Evolutionary conservation across 495 filamentous ascomycete genomes (phyloP).

Genomic region (Aspergillus avenaceus): DNA sequence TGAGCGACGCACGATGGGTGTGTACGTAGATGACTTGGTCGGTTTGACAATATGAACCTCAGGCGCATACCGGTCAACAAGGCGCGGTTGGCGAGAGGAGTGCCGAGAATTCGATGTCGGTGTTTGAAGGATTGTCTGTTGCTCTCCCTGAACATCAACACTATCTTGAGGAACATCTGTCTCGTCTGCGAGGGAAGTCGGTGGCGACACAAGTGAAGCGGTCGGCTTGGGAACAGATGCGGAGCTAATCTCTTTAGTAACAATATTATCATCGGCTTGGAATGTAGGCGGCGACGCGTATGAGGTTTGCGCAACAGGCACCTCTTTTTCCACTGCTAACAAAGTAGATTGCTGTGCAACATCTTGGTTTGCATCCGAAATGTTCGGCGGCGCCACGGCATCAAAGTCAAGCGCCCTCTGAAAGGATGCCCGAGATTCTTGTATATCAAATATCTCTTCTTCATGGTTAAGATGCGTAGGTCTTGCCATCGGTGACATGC

Average conservation of each 20-base stretch:
- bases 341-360: constrained; percentile 10
- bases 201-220: constrained; percentile 47
- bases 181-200: constrained; percentile 48
- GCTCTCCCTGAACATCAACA: constrained; percentile 35
- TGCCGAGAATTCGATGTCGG: constrained; percentile 47
- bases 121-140: constrained; percentile 29
- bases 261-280: constrained; percentile 31
- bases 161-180: constrained; percentile 37
- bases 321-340: constrained; percentile 16
- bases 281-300: constrained; percentile 39
- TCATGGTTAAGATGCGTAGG: constrained; percentile 17
- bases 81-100: constrained; percentile 47
- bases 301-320: constrained; percentile 18
- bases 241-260: constrained; percentile 27
- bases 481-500: constrained; percentile 28
- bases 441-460: constrained; percentile 10
- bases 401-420: constrained; percentile 8
- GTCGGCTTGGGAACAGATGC: constrained; percentile 32
- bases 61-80: constrained; percentile 40
- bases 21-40: constrained; percentile 23
- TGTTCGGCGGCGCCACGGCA: constrained; percentile 1
- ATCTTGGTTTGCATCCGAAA: constrained; percentile 9
- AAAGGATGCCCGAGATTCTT: constrained; percentile 7
- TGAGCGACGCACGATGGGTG: constrained; percentile 16
- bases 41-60: constrained; percentile 32